Base-by-base conservation (phyloP, 2,329 filamentous ascomycete species). In the Penicillium sp. region DNA sequence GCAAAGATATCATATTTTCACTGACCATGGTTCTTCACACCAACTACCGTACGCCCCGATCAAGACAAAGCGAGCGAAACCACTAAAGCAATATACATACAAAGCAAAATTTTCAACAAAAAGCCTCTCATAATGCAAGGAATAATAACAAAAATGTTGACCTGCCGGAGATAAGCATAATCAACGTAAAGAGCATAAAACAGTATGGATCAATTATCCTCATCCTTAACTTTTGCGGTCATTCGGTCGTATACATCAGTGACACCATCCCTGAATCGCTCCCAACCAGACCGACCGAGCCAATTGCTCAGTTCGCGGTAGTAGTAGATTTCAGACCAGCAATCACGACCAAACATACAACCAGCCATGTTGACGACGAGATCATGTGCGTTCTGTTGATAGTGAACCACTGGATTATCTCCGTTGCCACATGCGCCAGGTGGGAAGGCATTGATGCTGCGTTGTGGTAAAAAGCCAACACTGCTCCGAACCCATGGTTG, bases 361-460 rank as follows among this genome's bases (percentile, higher is more conserved):
- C 94, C 94, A 6, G 94, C 94, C 93, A 99, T 97, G 75, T 97
- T 99, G 68, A 99, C 93, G 47, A 97, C 67, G 70, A 99, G 97
- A 74, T 99, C 94, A 29, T 91, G 86, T 59, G 96, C 92, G 42
- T 85, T 82, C 75, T 94, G 82, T 66, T 89, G 83, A 74, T 99
- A 99, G 76, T 99, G 96, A 61, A 96, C 88, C 17, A 83, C 82
- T 1, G 86, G 83, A 68, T 97, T 86, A 9, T 65, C 68, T 17
- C 65, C 69, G 21, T 76, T 69, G 31, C 87, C 88, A 74, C 94
- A 99, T 1, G 94, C 94, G 8, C 92, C 93, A 0, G 86, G 86
- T 0, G 94, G 93, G 78, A 97, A 99, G 61, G 91, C 91, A 81
- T 97, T 99, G 78, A 97, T 90, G 77, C 87, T 90, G 66, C 94